Percentiles rank a stretch among this genome's conserved stretches.
Evolutionary conservation across 179 eudicot species (phyloP).

Genomic region (Vitellaria paradoxa): DNA sequence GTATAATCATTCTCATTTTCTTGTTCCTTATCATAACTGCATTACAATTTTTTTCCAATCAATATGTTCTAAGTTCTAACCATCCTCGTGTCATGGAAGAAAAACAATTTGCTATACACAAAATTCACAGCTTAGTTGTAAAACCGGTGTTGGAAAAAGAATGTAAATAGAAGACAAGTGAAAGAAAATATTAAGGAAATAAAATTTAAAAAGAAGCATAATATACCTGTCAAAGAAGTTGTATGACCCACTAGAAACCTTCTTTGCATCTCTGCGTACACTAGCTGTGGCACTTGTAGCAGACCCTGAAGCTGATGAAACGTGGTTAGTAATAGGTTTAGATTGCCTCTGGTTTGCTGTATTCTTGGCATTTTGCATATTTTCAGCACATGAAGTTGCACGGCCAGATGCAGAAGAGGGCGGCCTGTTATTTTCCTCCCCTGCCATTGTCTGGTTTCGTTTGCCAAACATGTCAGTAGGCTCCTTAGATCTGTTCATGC

Average conservation of each 20-base stretch:
- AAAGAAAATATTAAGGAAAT: background rate
- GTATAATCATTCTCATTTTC: no score
- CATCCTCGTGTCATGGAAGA: no score
- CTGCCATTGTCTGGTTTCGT: constrained; percentile 24
- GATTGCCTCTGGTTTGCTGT: constrained; percentile 11
- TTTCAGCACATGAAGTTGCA: constrained; percentile 24
- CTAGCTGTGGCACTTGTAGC: constrained; percentile 25
- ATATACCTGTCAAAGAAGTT: constrained; percentile 87
- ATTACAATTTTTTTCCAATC: no score
- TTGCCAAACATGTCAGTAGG: constrained; percentile 23
- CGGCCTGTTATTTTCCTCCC: constrained; percentile 25
- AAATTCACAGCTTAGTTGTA: background rate
- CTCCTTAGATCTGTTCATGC: constrained; percentile 35
- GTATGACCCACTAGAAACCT: constrained; percentile 43
- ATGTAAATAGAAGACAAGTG: constrained; percentile 1
- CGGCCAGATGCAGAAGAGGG: constrained; percentile 22
- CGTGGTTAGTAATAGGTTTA: constrained; percentile 14
- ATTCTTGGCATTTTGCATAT: constrained; percentile 26
- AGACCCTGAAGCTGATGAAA: constrained; percentile 27
- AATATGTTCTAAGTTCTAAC: no score
- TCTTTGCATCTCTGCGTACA: constrained; percentile 39
- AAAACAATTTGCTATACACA: no score
- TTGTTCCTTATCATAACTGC: no score
- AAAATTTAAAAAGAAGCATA: background rate
- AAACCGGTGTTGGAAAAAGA: background rate